Evolutionary conservation across 176 grass and related monocot genomes (phyloP).

Genomic region (Typha latifolia): DNA sequence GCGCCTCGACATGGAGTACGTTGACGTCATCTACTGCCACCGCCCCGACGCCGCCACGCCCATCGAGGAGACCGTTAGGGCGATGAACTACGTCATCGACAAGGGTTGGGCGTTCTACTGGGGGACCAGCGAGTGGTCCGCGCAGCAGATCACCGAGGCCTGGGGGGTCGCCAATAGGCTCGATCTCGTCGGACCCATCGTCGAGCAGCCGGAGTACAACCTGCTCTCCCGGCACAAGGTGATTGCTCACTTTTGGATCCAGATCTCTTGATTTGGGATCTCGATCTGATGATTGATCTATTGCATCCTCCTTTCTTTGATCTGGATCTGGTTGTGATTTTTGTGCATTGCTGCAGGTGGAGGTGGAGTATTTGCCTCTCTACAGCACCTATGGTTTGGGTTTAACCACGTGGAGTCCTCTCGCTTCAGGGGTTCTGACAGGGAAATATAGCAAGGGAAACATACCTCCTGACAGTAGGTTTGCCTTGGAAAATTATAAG

Average conservation of each 20-base stretch:
- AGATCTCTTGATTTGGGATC: no score
- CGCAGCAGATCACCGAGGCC: constrained; percentile 89
- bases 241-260: neutral
- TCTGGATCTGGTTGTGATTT: neutral
- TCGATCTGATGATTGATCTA: neutral
- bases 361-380: constrained; percentile 80
- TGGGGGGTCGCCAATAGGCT: constrained; percentile 66
- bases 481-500: constrained; percentile 96
- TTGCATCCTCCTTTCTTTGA: neutral
- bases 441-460: constrained; percentile 75
- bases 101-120: constrained; percentile 91
- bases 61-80: constrained; percentile 82
- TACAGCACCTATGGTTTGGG: constrained; percentile 77
- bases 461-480: constrained; percentile 78
- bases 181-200: constrained; percentile 83
- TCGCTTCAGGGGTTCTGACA: constrained; percentile 88
- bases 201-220: constrained; percentile 97
- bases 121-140: constrained; percentile 89
- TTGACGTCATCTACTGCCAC: constrained; percentile 79
- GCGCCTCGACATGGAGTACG: constrained; percentile 86
- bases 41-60: constrained; percentile 74
- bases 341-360: constrained; percentile 49
- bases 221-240: constrained; percentile 96
- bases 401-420: constrained; percentile 91
- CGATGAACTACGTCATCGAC: constrained; percentile 95